These are phyloP conservation scores for Artomyces pyxidatus DNA, from an alignment of 768 basidiomycete genomes.

Conservation along the genomic window DNA sequence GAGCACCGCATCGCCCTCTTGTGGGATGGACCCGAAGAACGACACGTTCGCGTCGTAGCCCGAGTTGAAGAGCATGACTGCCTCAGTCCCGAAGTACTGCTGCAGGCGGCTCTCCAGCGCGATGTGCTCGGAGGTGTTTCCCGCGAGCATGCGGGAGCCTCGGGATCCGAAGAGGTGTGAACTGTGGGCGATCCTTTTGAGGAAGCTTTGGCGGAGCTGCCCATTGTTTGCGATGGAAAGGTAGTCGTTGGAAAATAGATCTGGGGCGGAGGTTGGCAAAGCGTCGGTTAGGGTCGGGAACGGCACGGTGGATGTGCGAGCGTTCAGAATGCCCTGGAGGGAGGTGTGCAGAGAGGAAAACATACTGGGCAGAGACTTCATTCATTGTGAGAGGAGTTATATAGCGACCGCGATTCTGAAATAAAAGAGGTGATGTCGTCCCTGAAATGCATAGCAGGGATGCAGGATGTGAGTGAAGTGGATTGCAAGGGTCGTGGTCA, in stretches of 20 bases:
- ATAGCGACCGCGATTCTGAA: too few species aligned
- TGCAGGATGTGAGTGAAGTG: too few species aligned
- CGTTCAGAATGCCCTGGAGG: not conserved
- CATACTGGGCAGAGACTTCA: too few species aligned
- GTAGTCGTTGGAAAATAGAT: slow-evolving; percentile 45
- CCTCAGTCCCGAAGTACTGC: slow-evolving; percentile 28
- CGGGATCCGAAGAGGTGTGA: slow-evolving; percentile 35
- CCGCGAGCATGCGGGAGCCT: slow-evolving; percentile 40
- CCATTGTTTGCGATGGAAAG: slow-evolving; percentile 34
- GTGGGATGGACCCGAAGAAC: slow-evolving; percentile 38
- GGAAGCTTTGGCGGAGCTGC: slow-evolving; percentile 26
- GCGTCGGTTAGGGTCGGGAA: not conserved
- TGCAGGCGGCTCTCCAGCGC: slow-evolving; percentile 34
- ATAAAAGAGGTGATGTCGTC: too few species aligned
- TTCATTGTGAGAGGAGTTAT: too few species aligned
- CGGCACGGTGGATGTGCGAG: not conserved
- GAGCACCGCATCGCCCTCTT: slow-evolving; percentile 38
- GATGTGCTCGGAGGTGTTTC: slow-evolving; percentile 32
- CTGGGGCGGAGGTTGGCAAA: slow-evolving; percentile 10
- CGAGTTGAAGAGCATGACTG: slow-evolving; percentile 43
- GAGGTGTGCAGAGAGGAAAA: not conserved
- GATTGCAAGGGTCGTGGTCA: too few species aligned
- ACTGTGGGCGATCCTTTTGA: slow-evolving; percentile 18
- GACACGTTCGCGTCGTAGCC: slow-evolving; percentile 47
- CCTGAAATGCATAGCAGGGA: too few species aligned